These are phyloP conservation scores for Cunninghamia lanceolata DNA, from an alignment of 75 land plant species.

Conservation along the genomic window DNA sequence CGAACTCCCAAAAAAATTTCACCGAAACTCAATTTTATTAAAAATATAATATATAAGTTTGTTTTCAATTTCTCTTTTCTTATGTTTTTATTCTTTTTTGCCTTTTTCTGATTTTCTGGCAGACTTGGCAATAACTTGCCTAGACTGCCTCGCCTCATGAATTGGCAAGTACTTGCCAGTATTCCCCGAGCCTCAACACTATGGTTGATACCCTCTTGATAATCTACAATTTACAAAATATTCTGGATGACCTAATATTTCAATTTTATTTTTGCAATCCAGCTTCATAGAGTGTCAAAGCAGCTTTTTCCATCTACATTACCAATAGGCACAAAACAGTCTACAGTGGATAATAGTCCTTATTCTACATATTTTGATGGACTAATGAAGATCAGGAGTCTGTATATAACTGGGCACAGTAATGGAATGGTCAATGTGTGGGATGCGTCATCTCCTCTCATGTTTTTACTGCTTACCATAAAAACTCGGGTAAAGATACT, in stretches of 20 bases:
- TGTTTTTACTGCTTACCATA: conserved; percentile 43
- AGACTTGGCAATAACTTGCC: no score
- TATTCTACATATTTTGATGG: conserved; percentile 14
- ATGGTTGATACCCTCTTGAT: neutral
- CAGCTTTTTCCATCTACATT: conserved; percentile 40
- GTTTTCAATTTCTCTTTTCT: no score
- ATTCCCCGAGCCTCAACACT: no score
- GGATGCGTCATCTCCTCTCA: conserved; percentile 72
- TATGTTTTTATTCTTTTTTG: no score
- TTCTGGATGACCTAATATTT: neutral
- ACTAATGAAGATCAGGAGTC: conserved; percentile 28
- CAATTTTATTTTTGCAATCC: conserved; percentile 11
- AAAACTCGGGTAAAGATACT: conserved; percentile 53
- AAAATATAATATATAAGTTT: no score
- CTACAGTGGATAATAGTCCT: conserved; percentile 14
- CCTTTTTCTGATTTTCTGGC: no score
- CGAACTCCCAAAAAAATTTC: no score
- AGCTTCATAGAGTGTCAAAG: conserved; percentile 30
- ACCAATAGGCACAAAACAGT: conserved; percentile 43
- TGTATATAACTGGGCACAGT: conserved; percentile 75
- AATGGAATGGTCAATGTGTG: conserved; percentile 76
- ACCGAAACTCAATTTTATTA: no score
- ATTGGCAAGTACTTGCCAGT: no score
- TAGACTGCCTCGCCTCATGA: no score
- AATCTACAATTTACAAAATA: neutral